Evolutionary conservation across 331 rosid genomes (phyloP), one percentile per base, ranked within the genome.

Genomic region (Malus hybrid): DNA sequence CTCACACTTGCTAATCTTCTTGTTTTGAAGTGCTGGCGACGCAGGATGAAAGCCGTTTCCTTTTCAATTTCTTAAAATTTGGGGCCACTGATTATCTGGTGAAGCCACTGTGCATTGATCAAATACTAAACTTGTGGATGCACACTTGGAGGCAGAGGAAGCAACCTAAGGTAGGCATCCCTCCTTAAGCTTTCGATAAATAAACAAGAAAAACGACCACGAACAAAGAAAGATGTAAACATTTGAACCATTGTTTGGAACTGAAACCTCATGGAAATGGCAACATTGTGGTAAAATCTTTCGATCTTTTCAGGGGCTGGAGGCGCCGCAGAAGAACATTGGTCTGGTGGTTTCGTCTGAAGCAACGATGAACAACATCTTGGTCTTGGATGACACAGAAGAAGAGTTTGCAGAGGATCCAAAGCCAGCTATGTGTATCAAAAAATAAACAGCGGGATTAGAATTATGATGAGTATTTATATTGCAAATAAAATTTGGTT

Each of bases 21-120:
- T 77, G 39, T 78, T 70, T 65, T 62, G 19, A 31, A 70, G 81
- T 78, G 70, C 31, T 61, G 71, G 22, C 76, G 13, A 70, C 57
- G 14, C 52, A 46, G 34, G 65, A 70, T 32, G 71, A 78, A 63
- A 31, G 54, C 65, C 65, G 70, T 50, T 66, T 78, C 19, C 67
- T 78, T 50, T 66, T 20, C 56, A 78, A 62, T 65, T 78, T 29
- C 76, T 50, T 77, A 22, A 46, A 71, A 32, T 65, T 70, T 36
- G 81, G 81, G 1, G 81, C 71, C 3, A 36, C 81, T 22, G 76
- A 70, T 55, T 77, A 61, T 36, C 63, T 78, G 76, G 76, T 78
- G 6, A 78, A 70, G 76, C 76, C 81, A 9, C 27, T 70, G 7
- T 70, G 81, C 71, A 78, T 28, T 7, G 64, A 61, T 36, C 56